Evolutionary conservation across 495 filamentous ascomycete species (phyloP).

Genomic region (Opeltia flavorubescens): DNA sequence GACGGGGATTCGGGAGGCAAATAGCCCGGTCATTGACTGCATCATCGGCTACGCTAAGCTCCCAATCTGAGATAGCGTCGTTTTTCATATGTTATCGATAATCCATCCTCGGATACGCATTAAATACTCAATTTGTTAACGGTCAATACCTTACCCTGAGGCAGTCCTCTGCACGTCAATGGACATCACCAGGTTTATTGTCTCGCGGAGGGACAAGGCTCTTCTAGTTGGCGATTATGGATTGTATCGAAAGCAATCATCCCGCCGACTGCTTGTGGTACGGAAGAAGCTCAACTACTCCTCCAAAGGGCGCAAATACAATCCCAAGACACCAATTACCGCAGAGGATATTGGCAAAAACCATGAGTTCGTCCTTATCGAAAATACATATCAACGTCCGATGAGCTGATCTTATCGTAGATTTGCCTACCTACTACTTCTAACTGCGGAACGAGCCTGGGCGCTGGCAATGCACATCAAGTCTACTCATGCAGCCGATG

Average conservation of each 20-base stretch:
- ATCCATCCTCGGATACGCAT: background rate
- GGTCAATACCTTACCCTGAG: too few species aligned
- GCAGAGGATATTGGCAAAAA: constrained; percentile 64
- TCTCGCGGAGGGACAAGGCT: constrained; percentile 61
- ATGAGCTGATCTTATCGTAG: constrained; percentile 27
- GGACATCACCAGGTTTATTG: constrained; percentile 81
- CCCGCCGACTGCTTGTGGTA: constrained; percentile 65
- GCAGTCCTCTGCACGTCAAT: too few species aligned
- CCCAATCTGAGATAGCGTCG: too few species aligned
- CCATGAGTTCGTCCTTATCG: constrained; percentile 46
- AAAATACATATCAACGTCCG: background rate
- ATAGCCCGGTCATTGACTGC: too few species aligned
- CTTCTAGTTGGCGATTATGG: constrained; percentile 80
- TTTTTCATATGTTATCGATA: background rate
- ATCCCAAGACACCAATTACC: constrained; percentile 53
- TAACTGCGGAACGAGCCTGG: constrained; percentile 86
- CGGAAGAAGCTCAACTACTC: constrained; percentile 75
- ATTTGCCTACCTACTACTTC: constrained; percentile 64
- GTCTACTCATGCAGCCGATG: constrained; percentile 61
- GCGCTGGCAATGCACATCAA: constrained; percentile 94
- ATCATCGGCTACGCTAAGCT: too few species aligned
- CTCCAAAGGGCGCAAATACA: constrained; percentile 72
- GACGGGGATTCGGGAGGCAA: too few species aligned
- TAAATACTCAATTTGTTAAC: background rate
- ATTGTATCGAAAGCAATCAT: constrained; percentile 67